Evolutionary conservation across 2,329 filamentous ascomycete species (phyloP).

Genomic region (Fusarium illudens): DNA sequence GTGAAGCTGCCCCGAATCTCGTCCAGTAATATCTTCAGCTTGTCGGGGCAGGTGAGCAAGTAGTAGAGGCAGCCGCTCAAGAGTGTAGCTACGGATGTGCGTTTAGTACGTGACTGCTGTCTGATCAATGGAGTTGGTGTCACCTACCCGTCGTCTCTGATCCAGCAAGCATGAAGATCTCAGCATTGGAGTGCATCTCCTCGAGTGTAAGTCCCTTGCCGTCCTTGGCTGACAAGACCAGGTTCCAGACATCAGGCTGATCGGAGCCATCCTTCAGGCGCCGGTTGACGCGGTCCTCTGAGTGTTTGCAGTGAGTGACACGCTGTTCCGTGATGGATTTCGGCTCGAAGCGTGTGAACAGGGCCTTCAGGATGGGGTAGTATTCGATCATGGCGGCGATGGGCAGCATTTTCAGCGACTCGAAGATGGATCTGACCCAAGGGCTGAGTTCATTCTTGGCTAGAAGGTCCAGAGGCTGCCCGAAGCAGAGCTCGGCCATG

Average conservation of each 20-base stretch:
- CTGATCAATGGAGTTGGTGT: too few species aligned
- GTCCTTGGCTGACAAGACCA: slow-evolving; percentile 11
- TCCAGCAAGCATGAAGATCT: slow-evolving; percentile 21
- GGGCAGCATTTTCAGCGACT: not conserved
- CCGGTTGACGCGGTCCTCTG: slow-evolving; percentile 3
- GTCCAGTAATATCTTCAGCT: not conserved
- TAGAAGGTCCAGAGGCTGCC: slow-evolving; percentile 38
- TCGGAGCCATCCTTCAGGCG: slow-evolving; percentile 11
- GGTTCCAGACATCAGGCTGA: slow-evolving; percentile 19
- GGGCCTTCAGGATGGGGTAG: not conserved
- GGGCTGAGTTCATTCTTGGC: slow-evolving; percentile 38
- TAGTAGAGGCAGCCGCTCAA: slow-evolving; percentile 5
- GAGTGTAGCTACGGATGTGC: not conserved
- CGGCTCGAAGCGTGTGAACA: slow-evolving; percentile 7
- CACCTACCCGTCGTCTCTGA: slow-evolving; percentile 18
- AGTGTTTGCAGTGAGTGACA: slow-evolving; percentile 8
- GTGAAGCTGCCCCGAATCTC: not conserved
- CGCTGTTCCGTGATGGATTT: slow-evolving; percentile 9
- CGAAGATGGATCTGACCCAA: slow-evolving; percentile 41
- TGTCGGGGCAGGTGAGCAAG: not conserved
- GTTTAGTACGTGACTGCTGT: too few species aligned
- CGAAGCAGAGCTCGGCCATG: slow-evolving; percentile 41
- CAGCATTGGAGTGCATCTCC: slow-evolving; percentile 22
- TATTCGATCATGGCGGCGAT: slow-evolving; percentile 5
- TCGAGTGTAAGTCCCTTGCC: slow-evolving; percentile 13